Percentiles rank a stretch among this genome's conserved stretches.
Evolutionary conservation across 495 filamentous ascomycete genomes (phyloP).

Genomic region (Penicillium canescens): DNA sequence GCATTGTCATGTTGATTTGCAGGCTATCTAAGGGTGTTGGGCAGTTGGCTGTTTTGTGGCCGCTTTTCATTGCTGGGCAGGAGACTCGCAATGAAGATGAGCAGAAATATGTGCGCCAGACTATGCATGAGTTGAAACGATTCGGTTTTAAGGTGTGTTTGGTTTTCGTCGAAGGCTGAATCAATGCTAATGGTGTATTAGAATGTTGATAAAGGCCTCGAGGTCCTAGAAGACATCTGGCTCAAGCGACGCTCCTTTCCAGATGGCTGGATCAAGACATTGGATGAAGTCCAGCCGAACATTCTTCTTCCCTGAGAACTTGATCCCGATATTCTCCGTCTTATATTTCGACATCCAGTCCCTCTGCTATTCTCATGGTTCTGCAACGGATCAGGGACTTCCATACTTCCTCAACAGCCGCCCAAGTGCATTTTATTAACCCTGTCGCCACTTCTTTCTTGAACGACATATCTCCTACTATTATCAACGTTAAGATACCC

Average conservation of each 20-base stretch:
- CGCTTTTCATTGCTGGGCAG: constrained; percentile 40
- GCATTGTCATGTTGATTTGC: constrained; percentile 34
- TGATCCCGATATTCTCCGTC: not conserved
- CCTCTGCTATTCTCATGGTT: not conserved
- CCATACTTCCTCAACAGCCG: too few species aligned
- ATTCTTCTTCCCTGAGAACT: constrained; percentile 28
- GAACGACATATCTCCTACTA: too few species aligned
- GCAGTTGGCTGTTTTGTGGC: constrained; percentile 39
- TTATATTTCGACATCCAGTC: not conserved
- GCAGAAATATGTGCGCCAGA: constrained; percentile 37
- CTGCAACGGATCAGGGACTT: too few species aligned
- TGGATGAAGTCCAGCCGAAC: constrained; percentile 40
- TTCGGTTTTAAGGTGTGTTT: constrained; percentile 38
- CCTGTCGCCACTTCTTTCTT: too few species aligned
- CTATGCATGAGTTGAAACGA: constrained; percentile 34
- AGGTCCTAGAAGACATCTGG: constrained; percentile 36
- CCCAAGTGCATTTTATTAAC: too few species aligned
- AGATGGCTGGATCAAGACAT: constrained; percentile 38
- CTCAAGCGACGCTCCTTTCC: constrained; percentile 41
- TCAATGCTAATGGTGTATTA: constrained; percentile 10
- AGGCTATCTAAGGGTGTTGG: constrained; percentile 39
- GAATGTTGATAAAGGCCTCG: constrained; percentile 41
- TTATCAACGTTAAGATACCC: not conserved
- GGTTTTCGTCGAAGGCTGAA: not conserved
- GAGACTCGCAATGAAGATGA: constrained; percentile 35